These are phyloP conservation scores for Neonectria magnoliae DNA, from an alignment of 2,329 filamentous ascomycete genomes.

Conservation along the genomic window DNA sequence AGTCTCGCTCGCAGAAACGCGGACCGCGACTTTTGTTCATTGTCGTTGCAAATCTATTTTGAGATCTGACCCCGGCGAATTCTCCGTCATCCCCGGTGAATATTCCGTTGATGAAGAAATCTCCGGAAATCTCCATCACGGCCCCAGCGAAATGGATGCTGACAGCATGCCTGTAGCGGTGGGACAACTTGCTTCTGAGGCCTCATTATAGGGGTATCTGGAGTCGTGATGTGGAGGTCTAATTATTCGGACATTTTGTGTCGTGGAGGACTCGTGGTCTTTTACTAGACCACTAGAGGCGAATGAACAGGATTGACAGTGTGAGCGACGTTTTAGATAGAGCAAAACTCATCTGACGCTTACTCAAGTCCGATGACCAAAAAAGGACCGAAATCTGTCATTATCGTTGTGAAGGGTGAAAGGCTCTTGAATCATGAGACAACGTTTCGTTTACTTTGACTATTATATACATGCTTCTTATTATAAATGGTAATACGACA, in stretches of 20 bases:
- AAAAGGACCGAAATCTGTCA: neutral
- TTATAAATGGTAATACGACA: neutral
- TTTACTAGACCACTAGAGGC: neutral
- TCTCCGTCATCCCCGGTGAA: conserved; percentile 1
- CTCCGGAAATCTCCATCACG: neutral
- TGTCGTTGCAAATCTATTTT: neutral
- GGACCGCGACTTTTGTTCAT: neutral
- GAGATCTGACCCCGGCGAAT: neutral
- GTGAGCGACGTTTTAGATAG: too few species aligned
- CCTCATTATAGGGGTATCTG: neutral
- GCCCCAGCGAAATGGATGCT: neutral
- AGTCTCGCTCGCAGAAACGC: neutral
- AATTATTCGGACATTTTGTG: neutral
- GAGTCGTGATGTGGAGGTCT: neutral
- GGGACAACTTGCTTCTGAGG: too few species aligned
- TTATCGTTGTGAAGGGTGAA: neutral
- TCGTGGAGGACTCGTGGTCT: neutral
- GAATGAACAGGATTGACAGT: neutral
- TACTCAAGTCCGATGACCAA: too few species aligned
- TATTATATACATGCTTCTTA: neutral
- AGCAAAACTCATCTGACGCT: too few species aligned
- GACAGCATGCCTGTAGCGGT: neutral
- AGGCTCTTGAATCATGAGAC: neutral
- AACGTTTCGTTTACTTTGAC: neutral
- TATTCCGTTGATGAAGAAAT: conserved; percentile 1